Conservation (phyloP, 2,329 filamentous ascomycete genomes). For the Talaromyces sp. region DNA sequence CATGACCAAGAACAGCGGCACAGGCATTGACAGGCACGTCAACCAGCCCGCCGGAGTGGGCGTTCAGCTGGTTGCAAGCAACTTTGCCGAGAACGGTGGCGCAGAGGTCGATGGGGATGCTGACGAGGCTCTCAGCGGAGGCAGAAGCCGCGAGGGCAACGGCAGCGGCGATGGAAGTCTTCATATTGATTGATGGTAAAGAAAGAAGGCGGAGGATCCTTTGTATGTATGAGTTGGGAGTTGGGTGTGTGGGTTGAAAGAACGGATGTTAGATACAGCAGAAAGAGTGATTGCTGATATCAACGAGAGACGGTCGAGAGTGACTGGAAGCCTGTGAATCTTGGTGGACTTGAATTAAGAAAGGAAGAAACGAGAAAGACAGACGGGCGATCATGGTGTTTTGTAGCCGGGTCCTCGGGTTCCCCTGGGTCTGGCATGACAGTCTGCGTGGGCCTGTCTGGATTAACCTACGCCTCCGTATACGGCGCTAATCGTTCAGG, state of each 20-base stretch:
- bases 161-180: constrained; percentile 17
- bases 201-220: constrained; percentile 12
- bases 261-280: constrained; percentile 23
- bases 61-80: constrained; percentile 18
- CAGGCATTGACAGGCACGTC: constrained; percentile 17
- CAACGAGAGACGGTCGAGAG: constrained; percentile 12
- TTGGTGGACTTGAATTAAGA: constrained; percentile 10
- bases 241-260: constrained; percentile 11
- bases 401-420: constrained; percentile 2
- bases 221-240: constrained; percentile 10
- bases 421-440: background rate
- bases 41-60: constrained; percentile 17
- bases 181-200: constrained; percentile 17
- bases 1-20: constrained; percentile 18
- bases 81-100: constrained; percentile 19
- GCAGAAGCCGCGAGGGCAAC: constrained; percentile 20
- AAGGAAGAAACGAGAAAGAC: constrained; percentile 4
- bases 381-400: constrained; percentile 2
- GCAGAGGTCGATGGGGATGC: constrained; percentile 20
- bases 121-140: constrained; percentile 16
- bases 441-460: background rate
- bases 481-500: background rate
- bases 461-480: background rate
- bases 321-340: constrained; percentile 9
- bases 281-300: constrained; percentile 18